Percentiles rank a stretch among this genome's conserved stretches.
Evolutionary conservation across 192 early-diverging fungal species (phyloP).

Genomic region (Coemansia sp.): DNA sequence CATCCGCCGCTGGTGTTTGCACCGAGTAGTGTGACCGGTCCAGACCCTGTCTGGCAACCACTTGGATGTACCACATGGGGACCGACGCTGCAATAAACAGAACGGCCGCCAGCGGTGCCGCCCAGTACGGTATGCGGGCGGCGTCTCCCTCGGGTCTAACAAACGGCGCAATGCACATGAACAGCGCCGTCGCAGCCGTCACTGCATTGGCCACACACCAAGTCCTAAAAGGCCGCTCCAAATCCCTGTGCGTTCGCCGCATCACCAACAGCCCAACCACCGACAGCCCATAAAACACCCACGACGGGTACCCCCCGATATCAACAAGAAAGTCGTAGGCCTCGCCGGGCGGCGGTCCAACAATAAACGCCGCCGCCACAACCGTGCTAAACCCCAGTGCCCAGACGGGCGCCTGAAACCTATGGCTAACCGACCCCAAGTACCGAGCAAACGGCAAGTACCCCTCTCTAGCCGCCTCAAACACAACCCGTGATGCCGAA

Average conservation of each 20-base stretch:
- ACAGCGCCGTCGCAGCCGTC: conserved; percentile 23
- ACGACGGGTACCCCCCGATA: conserved; percentile 55
- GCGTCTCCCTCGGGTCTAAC: conserved; percentile 11
- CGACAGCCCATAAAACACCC: conserved; percentile 56
- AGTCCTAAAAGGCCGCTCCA: conserved; percentile 49
- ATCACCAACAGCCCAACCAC: conserved; percentile 57
- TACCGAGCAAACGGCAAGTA: conserved; percentile 47
- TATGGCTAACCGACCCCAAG: conserved; percentile 40
- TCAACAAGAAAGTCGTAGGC: conserved; percentile 59
- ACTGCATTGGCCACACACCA: conserved; percentile 36
- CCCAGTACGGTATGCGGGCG: conserved; percentile 42
- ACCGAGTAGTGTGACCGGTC: conserved; percentile 21
- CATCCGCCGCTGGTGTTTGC: background rate
- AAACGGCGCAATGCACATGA: conserved; percentile 44
- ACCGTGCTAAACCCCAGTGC: conserved; percentile 19
- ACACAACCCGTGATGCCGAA: conserved; percentile 49
- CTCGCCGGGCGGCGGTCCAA: conserved; percentile 51
- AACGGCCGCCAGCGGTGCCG: conserved; percentile 36
- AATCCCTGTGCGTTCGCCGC: conserved; percentile 32
- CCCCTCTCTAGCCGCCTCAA: conserved; percentile 57
- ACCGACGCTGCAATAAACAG: conserved; percentile 38
- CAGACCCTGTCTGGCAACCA: conserved; percentile 19
- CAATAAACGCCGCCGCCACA: conserved; percentile 38
- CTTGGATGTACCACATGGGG: conserved; percentile 43
- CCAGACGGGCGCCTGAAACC: conserved; percentile 35